A percentile compares a stretch with the other conserved stretches of the same genome.
Evolutionary conservation across 2,329 filamentous ascomycete genomes (phyloP).

Genomic region (Nectriaceae sp.): DNA sequence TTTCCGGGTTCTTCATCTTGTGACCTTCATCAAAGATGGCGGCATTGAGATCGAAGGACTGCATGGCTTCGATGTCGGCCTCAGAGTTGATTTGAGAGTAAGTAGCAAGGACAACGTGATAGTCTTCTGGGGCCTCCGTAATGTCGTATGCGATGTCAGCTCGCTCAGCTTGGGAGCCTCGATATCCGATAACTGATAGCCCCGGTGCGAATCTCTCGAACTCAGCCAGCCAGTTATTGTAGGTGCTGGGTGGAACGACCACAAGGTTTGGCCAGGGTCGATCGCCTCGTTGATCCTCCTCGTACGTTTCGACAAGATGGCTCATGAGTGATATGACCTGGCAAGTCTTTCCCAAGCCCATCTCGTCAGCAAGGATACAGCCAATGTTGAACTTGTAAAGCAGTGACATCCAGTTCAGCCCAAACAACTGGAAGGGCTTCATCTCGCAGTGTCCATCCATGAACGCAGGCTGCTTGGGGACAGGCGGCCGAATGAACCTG

Average conservation of each 20-base stretch:
- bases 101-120: slow-evolving; percentile 63
- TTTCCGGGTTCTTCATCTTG: slow-evolving; percentile 84
- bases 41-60: slow-evolving; percentile 49
- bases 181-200: slow-evolving; percentile 71
- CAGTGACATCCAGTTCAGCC: slow-evolving; percentile 90
- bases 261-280: slow-evolving; percentile 74
- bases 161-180: slow-evolving; percentile 67
- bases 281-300: slow-evolving; percentile 26
- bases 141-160: slow-evolving; percentile 66
- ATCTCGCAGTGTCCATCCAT: slow-evolving; percentile 78
- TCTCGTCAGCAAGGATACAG: slow-evolving; percentile 94
- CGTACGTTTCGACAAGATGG: slow-evolving; percentile 70
- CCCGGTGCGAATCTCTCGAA: slow-evolving; percentile 83
- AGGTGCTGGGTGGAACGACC: slow-evolving; percentile 88
- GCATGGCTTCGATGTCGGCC: slow-evolving; percentile 53
- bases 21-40: slow-evolving; percentile 94
- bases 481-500: slow-evolving; percentile 44
- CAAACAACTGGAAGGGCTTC: slow-evolving; percentile 93
- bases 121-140: slow-evolving; percentile 64
- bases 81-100: slow-evolving; percentile 59
- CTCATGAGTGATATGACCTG: slow-evolving; percentile 93
- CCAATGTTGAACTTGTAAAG: slow-evolving; percentile 79
- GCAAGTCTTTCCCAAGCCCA: slow-evolving; percentile 95
- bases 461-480: slow-evolving; percentile 67
- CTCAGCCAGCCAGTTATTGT: slow-evolving; percentile 94